These are phyloP conservation scores for Xylariaceae sp. DNA, from an alignment of 2,329 filamentous ascomycete genomes.

Conservation along the genomic window DNA sequence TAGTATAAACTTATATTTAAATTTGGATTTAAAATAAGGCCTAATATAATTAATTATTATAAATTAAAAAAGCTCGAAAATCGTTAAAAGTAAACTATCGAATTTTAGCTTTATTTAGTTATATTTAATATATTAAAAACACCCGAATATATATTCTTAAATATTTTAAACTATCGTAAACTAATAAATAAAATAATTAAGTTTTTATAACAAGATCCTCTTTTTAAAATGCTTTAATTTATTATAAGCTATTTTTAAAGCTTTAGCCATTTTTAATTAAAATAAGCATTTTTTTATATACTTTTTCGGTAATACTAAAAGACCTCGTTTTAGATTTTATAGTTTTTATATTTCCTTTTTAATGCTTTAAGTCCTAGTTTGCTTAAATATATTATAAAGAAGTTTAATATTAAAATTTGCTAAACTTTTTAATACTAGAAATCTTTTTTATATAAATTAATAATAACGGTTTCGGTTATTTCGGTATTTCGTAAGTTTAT, in stretches of 20 bases:
- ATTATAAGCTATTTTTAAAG: constrained; percentile 1
- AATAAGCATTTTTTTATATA: background rate
- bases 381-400: too few species aligned
- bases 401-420: too few species aligned
- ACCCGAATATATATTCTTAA: background rate
- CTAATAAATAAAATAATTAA: background rate
- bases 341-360: too few species aligned
- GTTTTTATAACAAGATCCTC: background rate
- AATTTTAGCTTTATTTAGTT: background rate
- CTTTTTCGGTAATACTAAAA: background rate
- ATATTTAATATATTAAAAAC: constrained; percentile 1
- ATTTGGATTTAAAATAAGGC: background rate
- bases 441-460: too few species aligned
- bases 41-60: background rate
- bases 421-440: too few species aligned
- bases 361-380: too few species aligned
- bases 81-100: background rate
- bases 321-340: background rate
- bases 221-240: background rate
- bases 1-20: background rate
- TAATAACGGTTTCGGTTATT: too few species aligned
- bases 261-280: background rate
- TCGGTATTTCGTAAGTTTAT: too few species aligned
- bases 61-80: constrained; percentile 1
- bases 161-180: background rate